Evolutionary conservation across 108 stramenopile genomes (phyloP), one percentile per base, ranked within the genome.

Genomic region (Asterionellopsis glacialis): DNA sequence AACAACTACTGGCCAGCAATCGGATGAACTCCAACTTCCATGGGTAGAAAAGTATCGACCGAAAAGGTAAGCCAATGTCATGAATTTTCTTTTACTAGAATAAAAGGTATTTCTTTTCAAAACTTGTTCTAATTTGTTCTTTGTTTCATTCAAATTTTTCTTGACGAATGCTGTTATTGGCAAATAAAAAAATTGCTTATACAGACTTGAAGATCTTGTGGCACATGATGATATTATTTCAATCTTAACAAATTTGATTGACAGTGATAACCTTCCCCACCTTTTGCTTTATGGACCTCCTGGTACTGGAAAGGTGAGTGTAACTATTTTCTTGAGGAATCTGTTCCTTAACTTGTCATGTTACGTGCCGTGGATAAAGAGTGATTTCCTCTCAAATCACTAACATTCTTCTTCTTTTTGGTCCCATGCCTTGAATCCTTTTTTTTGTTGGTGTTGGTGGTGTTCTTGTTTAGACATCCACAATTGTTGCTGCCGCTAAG

Each of bases 31-130:
- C 47, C 79, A 84, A 52, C 57, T 91, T 74, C 96, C 96, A 45
- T 97, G 95, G 96, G 94, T 97, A 1, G 96, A 97, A 64, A 97
- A 96, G 57, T 97, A 97, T 75, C 88, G 96, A 14, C 96, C 96
- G 0, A 40, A 79, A 61, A 65, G 74, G 74, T 81, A 51, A 69
- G 76, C 53, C 12, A 10, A n/a, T 7, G 7, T 33, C 2, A 33
- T 33, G 7, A 33, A 2, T 33, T 5, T 33, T 33, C 33, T 33
- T 33, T 33, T 33, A 7, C 2, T 33, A 33, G 5, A 2, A 33
- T 33, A 5, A 2, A 33, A 33, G 7, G 33, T 5, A 7, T 33
- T 33, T 33, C 33, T 2, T 33, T 33, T 33, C 5, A 2, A 33
- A 33, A 0, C 11, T 27, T 26, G 62, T 61, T 53, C 47, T 18